Evolutionary conservation across 2,329 filamentous ascomycete genomes (phyloP).

Genomic region (Cladobotryum mycophilum): DNA sequence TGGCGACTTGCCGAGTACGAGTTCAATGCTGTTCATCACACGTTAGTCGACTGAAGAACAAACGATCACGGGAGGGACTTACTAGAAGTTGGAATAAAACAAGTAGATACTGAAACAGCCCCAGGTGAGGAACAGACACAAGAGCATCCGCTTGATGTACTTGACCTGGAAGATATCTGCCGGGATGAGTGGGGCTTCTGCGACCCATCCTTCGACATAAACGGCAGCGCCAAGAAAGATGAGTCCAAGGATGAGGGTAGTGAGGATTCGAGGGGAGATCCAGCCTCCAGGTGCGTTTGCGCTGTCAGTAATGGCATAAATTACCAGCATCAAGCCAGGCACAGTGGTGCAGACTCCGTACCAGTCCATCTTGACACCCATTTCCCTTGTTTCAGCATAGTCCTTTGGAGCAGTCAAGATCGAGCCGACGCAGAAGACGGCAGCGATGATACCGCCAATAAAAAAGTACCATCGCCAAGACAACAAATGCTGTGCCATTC

Average conservation of each 20-base stretch:
- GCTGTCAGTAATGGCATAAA: slow-evolving; percentile 63
- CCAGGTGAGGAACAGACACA: slow-evolving; percentile 44
- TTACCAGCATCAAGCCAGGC: slow-evolving; percentile 55
- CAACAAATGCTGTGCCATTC: slow-evolving; percentile 51
- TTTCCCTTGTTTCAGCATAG: slow-evolving; percentile 24
- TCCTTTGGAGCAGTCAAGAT: slow-evolving; percentile 32
- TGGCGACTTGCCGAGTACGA: slow-evolving; percentile 45
- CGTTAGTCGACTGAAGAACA: slow-evolving; percentile 5
- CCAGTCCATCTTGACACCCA: slow-evolving; percentile 52
- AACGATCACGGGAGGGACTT: slow-evolving; percentile 20
- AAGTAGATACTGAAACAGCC: slow-evolving; percentile 57
- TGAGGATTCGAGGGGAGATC: slow-evolving; percentile 58
- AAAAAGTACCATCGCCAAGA: slow-evolving; percentile 65
- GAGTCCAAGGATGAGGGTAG: slow-evolving; percentile 51
- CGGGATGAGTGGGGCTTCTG: slow-evolving; percentile 55
- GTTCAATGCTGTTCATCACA: slow-evolving; percentile 38
- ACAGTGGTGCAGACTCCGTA: slow-evolving; percentile 48
- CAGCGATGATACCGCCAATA: slow-evolving; percentile 43
- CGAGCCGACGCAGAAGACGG: slow-evolving; percentile 45
- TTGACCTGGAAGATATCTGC: slow-evolving; percentile 56
- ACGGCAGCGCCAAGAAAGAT: slow-evolving; percentile 46
- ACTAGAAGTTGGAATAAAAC: slow-evolving; percentile 60
- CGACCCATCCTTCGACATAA: slow-evolving; percentile 60
- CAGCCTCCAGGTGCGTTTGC: slow-evolving; percentile 55
- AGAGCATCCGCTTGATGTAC: slow-evolving; percentile 51